Evolutionary conservation across 1,284 basidiomycete species (phyloP).

Genomic region (Papiliotrema flavescens): DNA sequence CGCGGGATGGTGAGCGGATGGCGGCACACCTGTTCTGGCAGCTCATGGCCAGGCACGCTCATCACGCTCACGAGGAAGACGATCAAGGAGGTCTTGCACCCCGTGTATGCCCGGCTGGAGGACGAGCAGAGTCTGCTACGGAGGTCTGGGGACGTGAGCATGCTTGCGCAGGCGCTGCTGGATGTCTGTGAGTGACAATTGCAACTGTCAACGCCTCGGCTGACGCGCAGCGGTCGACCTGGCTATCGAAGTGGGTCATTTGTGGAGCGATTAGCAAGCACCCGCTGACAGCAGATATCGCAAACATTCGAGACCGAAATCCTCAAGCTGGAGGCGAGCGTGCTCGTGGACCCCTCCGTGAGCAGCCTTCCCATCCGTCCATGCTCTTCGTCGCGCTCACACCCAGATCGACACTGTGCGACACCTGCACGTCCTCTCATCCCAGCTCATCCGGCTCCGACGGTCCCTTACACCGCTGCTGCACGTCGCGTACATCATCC

Average conservation of each 20-base stretch:
- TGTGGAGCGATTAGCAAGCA: background rate
- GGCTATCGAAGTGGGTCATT: constrained; percentile 29
- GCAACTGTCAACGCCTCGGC: background rate
- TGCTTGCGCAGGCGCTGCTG: constrained; percentile 47
- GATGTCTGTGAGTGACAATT: constrained; percentile 36
- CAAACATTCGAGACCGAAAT: constrained; percentile 49
- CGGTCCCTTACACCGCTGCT: constrained; percentile 42
- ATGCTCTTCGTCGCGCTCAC: background rate
- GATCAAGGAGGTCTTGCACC: constrained; percentile 39
- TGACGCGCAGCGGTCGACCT: constrained; percentile 38
- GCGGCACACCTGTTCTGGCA: background rate
- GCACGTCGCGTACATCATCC: constrained; percentile 43
- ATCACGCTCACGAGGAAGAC: constrained; percentile 41
- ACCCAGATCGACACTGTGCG: constrained; percentile 46
- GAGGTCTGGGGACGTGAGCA: constrained; percentile 44
- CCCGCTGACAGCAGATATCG: constrained; percentile 24
- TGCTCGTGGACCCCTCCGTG: constrained; percentile 43
- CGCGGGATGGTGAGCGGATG: constrained; percentile 39
- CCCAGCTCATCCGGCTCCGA: constrained; percentile 46
- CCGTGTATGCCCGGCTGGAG: constrained; percentile 45
- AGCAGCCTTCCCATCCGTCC: background rate
- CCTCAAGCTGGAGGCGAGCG: constrained; percentile 45
- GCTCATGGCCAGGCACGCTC: constrained; percentile 30
- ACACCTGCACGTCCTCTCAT: constrained; percentile 46
- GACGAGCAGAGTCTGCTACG: constrained; percentile 44